Evolutionary conservation across 805 yeast genomes (phyloP).

Genomic region (Suhomyces xylopsoci): DNA sequence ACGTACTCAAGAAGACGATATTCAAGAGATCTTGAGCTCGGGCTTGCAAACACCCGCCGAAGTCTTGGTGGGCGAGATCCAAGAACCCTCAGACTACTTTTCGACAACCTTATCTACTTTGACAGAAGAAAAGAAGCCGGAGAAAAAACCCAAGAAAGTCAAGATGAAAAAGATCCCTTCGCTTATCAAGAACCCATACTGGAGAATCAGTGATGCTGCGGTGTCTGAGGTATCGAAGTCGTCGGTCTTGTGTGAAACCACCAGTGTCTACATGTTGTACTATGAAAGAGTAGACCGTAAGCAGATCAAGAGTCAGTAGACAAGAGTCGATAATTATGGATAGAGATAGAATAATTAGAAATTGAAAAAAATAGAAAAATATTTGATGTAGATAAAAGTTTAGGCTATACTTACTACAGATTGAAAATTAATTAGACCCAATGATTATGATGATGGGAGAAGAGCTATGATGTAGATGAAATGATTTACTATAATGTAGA

Average conservation of each 20-base stretch:
- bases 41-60: conserved; percentile 44
- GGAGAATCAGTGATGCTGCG: conserved; percentile 81
- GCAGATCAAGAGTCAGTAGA: conserved; percentile 6
- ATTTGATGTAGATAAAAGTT: too few relatives aligned
- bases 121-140: background rate
- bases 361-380: background rate
- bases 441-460: too few relatives aligned
- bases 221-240: conserved; percentile 58
- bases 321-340: background rate
- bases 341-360: background rate
- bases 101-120: conserved; percentile 9
- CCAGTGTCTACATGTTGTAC: conserved; percentile 82
- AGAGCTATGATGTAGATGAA: too few relatives aligned
- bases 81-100: conserved; percentile 25
- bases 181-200: conserved; percentile 58
- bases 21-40: conserved; percentile 38
- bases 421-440: too few relatives aligned
- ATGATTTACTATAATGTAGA: too few relatives aligned
- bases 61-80: conserved; percentile 30
- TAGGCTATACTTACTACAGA: too few relatives aligned
- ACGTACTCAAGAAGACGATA: conserved; percentile 30
- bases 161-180: conserved; percentile 54
- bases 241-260: conserved; percentile 63
- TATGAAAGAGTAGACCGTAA: conserved; percentile 56
- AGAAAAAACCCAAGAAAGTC: conserved; percentile 18